Evolutionary conservation across 257 asterid genomes (phyloP), one percentile per base, ranked within the genome.

Genomic region (Echites panduratus): DNA sequence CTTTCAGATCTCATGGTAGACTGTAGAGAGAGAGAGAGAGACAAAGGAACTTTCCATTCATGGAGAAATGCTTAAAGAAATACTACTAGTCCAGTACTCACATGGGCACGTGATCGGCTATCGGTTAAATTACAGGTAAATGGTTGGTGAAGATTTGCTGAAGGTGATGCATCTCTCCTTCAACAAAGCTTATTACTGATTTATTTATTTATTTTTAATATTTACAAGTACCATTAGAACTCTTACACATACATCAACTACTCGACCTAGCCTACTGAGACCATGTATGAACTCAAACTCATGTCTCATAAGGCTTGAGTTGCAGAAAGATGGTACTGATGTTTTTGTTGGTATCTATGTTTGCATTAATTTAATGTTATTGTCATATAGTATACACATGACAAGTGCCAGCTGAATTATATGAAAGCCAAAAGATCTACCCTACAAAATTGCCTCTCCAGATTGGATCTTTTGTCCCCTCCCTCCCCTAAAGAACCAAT

Each of bases 41-140:
- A n/a, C n/a, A n/a, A n/a, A n/a, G 16, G 40, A 58, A 49, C 8
- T 16, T 32, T 8, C 58, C 64, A 13, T 50, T 50, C 27, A 38
- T 19, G 49, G 44, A 32, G 44, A 49, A 70, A 57, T 73, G 41
- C 59, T 35, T 29, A 45, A 3, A 45, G 29, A 64, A 64, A 72
- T 71, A 61, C 16, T 9, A 0, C 16, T 32, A 32, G 2, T 32
- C 38, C 38, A 1, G 38, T 32, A 76, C 40, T 79, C 84, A 81
- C 85, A 65, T 83, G 81, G 35, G 59, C 90, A 84, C 85, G 86
- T 84, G 88, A 84, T 73, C 81, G 56, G 40, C 72, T 66, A 75
- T 82, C 74, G 72, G 67, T 71, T 32, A 73, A 76, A 70, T 71
- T 24, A 48, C 45, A 73, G 4, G 41, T 49, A 56, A 53, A 24